Base-by-base conservation (phyloP, 2,329 filamentous ascomycete species). In the Fusarium brevicatenulatum region DNA sequence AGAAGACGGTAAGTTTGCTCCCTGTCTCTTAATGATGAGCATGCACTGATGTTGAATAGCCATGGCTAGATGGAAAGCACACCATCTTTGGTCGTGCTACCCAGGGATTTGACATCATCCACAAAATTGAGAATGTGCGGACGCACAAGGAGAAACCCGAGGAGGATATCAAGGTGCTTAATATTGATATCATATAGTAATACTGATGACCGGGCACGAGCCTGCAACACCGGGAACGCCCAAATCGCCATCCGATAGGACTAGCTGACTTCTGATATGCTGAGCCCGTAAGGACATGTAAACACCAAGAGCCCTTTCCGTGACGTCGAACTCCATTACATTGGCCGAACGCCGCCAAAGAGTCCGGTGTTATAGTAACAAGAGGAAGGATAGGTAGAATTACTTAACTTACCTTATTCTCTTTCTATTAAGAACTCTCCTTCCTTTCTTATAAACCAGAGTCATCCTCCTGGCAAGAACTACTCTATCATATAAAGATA, bases 151-250 rank as follows among this genome's bases (percentile, higher is more conserved):
- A 99, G 84, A 97, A 95, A 85, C 96, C 96, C 2, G 93, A 97
- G 81, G 95, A 97, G 78, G 96, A 99, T 81, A 95, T 99, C 78
- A 98, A 97, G 84, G 97, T 99, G 75, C 90, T 99, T 65, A 98
- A 93, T 80, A 97, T 99, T 76, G 89, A 91, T 76, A 83, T 90
- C 66, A 77, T 83, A 71, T 89, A 86, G 53, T 73, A 67, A 42
- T 37, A 28, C n/a, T 34, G 34, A 42, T 30, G 28, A 15, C 36
- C 16, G 23, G 15, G n/a, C 34, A 55, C 50, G 13, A 50, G n/a
- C 15, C 25, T 67, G 25, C 36, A 37, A 47, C n/a, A 25, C 18
- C 9, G 19, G 32, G 18, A 28, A 21, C 37, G 32, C 19, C 21
- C 28, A 21, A n/a, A 36, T 49, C 50, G 19, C 23, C n/a, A 40